These are phyloP conservation scores for Heritiera littoralis DNA, from an alignment of 345 rosid species.

Conservation along the genomic window DNA sequence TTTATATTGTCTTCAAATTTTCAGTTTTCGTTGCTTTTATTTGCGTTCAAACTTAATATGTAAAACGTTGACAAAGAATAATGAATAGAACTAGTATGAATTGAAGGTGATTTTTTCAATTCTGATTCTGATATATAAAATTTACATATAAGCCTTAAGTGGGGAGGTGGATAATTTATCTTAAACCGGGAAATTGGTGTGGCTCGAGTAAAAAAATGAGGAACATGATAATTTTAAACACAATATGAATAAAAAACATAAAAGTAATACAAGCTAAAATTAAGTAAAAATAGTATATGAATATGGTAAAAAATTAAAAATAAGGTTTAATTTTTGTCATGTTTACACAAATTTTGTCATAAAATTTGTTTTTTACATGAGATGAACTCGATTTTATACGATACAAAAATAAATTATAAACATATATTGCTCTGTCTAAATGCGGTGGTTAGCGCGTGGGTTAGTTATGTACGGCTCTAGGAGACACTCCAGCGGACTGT, in stretches of 20 bases:
- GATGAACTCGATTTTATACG: too few relatives aligned
- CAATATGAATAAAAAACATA: too few relatives aligned
- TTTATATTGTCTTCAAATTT: neutral
- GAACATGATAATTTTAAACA: too few relatives aligned
- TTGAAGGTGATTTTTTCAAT: too few relatives aligned
- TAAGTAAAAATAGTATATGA: too few relatives aligned
- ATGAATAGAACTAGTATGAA: neutral
- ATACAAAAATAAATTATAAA: too few relatives aligned
- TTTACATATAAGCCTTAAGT: neutral
- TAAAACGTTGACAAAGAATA: neutral
- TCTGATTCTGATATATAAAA: neutral
- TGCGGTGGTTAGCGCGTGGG: neutral
- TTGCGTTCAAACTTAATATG: neutral
- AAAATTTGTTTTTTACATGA: too few relatives aligned
- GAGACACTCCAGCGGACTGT: neutral
- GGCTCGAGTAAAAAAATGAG: neutral
- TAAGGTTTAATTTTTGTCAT: too few relatives aligned
- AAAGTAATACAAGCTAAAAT: too few relatives aligned
- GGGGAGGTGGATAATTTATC: neutral
- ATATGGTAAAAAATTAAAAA: too few relatives aligned
- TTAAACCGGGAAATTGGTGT: neutral
- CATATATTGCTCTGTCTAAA: too few relatives aligned
- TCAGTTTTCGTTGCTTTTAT: neutral
- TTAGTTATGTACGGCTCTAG: neutral
- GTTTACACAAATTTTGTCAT: too few relatives aligned